Evolutionary conservation across 108 stramenopile species (phyloP), one percentile per base, ranked within the genome.

Genomic region (Cyclotella cryptica): DNA sequence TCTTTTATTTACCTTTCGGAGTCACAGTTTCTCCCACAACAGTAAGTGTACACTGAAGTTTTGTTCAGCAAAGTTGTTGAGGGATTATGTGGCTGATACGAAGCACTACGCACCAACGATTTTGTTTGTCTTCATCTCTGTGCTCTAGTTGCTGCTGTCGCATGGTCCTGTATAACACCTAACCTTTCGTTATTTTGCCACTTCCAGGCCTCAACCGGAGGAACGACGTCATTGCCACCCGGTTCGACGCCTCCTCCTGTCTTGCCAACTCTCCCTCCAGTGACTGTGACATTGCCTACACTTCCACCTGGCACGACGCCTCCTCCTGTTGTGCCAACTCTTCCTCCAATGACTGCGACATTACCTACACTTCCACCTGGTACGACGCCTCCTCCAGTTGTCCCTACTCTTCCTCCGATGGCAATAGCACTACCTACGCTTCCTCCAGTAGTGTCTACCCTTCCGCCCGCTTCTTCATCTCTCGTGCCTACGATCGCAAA

Each of bases 1-100:
- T 78, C 10, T 78, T 44, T 39, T 69, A 64, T 22, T 24, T 78
- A 26, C 60, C 77, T 10, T 7, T 11, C 14, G 69, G 61, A 42
- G 55, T 66, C 10, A 57, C 53, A 7, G 28, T 30, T 28, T 51
- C 64, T 2, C 75, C 75, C 0, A 49, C 73, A 13, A 35, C 41
- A 19, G 69, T 42, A 27, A 69, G 59, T 29, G 0, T 51, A 21
- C 4, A 24, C 1, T 21, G 15, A 5, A n/a, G 15, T 30, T 13
- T 21, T 14, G 24, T 28, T 72, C 71, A 51, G 35, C 35, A n/a
- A n/a, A n/a, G n/a, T n/a, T n/a, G n/a, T n/a, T 35, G 4, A 35
- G 4, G 4, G 4, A 35, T 29, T 24, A 0, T 17, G 27, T n/a
- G 13, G 27, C 54, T 70, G 3, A 51, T 51, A 8, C 3, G 49